These are phyloP conservation scores for Candolleomyces efflorescens DNA, from an alignment of 768 basidiomycete genomes.

Conservation along the genomic window DNA sequence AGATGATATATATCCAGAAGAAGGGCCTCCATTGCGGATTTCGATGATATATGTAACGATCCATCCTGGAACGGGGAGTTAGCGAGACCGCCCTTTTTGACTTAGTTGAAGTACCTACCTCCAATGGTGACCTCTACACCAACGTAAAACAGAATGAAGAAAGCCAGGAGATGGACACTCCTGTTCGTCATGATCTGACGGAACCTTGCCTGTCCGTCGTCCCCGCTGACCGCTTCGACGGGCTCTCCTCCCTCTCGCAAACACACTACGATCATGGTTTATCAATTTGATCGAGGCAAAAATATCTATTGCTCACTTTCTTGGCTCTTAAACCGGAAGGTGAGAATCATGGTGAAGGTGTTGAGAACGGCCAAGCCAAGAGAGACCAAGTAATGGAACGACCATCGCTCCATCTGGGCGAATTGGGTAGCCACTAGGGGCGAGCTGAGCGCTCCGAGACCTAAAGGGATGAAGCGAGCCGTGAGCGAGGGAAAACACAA, in stretches of 20 bases:
- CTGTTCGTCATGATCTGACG: conserved; percentile 48
- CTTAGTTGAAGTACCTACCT: conserved; percentile 24
- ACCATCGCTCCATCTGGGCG: conserved; percentile 60
- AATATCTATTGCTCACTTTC: conserved; percentile 42
- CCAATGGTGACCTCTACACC: conserved; percentile 64
- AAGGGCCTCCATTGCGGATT: conserved; percentile 21
- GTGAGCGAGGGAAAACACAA: neutral
- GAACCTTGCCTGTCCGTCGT: conserved; percentile 19
- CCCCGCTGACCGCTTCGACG: conserved; percentile 23
- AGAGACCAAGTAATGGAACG: conserved; percentile 72
- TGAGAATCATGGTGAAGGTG: conserved; percentile 40
- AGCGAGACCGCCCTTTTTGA: neutral
- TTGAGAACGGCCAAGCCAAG: conserved; percentile 61
- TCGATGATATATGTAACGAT: conserved; percentile 48
- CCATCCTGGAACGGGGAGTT: conserved; percentile 42
- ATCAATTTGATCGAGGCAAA: neutral
- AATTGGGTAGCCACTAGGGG: conserved; percentile 85
- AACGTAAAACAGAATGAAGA: conserved; percentile 64
- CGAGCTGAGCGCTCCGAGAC: conserved; percentile 59
- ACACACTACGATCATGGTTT: conserved; percentile 38
- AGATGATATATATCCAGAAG: conserved; percentile 11
- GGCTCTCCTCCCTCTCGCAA: conserved; percentile 48
- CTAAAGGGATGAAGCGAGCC: conserved; percentile 25
- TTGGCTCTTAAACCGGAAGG: conserved; percentile 70
- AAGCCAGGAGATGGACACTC: conserved; percentile 57